Evolutionary conservation across 108 stramenopile species (phyloP).

Genomic region (Cyclotella distinguenda): DNA sequence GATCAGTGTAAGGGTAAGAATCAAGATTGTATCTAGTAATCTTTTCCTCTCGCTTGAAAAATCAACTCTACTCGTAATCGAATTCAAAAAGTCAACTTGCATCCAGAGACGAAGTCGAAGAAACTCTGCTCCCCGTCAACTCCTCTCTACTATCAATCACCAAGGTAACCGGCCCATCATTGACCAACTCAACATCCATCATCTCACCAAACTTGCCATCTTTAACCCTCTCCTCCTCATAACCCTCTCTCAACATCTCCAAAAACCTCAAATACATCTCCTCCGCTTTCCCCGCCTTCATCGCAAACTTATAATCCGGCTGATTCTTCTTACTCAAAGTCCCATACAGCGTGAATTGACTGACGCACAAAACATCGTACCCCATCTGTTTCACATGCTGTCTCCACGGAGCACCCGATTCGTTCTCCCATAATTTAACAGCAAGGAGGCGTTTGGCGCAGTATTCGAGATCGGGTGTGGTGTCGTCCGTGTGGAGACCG

Average conservation of each 20-base stretch:
- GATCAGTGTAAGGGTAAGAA: too few relatives aligned
- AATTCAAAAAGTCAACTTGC: neutral
- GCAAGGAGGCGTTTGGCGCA: slow-evolving; percentile 71
- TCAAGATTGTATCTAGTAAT: too few relatives aligned
- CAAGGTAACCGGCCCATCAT: slow-evolving; percentile 90
- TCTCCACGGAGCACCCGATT: slow-evolving; percentile 65
- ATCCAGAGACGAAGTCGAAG: slow-evolving; percentile 1
- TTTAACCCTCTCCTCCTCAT: slow-evolving; percentile 63
- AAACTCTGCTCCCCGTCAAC: slow-evolving; percentile 6
- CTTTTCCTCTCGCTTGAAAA: too few relatives aligned
- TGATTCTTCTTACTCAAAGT: slow-evolving; percentile 80
- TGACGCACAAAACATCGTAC: slow-evolving; percentile 73
- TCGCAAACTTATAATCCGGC: slow-evolving; percentile 83
- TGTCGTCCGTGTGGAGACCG: slow-evolving; percentile 78
- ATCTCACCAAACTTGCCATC: slow-evolving; percentile 86
- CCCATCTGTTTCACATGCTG: slow-evolving; percentile 73
- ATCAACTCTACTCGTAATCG: too few relatives aligned
- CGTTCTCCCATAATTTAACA: slow-evolving; percentile 83
- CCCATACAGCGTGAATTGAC: slow-evolving; percentile 88
- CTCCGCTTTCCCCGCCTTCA: slow-evolving; percentile 71
- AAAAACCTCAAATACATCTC: slow-evolving; percentile 70
- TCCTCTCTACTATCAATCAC: slow-evolving; percentile 73
- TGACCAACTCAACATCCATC: slow-evolving; percentile 87
- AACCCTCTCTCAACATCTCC: slow-evolving; percentile 55
- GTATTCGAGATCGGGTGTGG: slow-evolving; percentile 61